phyloP scores from a whole-genome alignment of 148 eudicot species.

The Nyssa sinensis region DNA sequence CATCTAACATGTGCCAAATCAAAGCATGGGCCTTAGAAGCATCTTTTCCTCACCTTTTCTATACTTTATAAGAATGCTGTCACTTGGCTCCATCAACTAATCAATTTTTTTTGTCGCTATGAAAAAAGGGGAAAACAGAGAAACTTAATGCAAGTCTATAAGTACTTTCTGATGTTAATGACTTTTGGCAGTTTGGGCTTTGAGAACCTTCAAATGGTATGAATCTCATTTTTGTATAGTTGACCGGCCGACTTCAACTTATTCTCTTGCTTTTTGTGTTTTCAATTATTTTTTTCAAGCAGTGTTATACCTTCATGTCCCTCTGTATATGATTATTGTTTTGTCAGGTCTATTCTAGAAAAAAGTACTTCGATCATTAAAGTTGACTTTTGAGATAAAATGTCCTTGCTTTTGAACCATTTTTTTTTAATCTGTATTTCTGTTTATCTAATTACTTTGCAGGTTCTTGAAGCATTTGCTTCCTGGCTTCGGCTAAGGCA shows the following conservation, averaged over 20 bases:
- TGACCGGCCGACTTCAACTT: neutral
- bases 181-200: neutral
- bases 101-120: too few relatives aligned
- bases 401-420: neutral
- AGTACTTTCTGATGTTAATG: too few relatives aligned
- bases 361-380: too few relatives aligned
- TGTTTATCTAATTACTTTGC: conserved; percentile 27
- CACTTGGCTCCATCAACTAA: too few relatives aligned
- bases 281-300: neutral
- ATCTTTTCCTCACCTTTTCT: too few relatives aligned
- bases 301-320: neutral
- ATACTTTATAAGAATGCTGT: too few relatives aligned
- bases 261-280: neutral
- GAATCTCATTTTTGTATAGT: neutral
- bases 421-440: neutral
- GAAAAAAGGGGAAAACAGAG: too few relatives aligned
- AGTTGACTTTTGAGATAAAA: neutral
- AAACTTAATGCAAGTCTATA: too few relatives aligned
- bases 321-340: too few relatives aligned
- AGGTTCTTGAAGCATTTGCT: conserved; percentile 99
- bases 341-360: neutral
- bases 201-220: neutral
- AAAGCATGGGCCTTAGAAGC: too few relatives aligned
- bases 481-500: conserved; percentile 96
- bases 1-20: too few relatives aligned